phyloP scores from a whole-genome alignment of 208 protist genomes.

The Leishmania lainsoni region DNA sequence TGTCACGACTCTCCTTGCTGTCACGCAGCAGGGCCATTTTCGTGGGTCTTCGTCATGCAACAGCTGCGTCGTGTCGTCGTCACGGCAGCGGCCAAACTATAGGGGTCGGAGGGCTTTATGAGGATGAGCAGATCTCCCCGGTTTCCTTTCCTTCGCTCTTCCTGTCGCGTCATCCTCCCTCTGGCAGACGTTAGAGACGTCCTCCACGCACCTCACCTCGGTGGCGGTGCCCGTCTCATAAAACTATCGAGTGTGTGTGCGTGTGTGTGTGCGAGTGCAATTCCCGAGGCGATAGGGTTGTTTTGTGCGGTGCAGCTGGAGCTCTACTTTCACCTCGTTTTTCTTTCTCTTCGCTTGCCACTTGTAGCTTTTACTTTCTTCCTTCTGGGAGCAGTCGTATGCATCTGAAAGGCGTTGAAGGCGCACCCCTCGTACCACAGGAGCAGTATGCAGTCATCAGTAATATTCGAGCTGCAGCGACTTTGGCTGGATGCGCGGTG shows the following conservation, averaged over 20 bases:
- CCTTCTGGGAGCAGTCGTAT: background rate
- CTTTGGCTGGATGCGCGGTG: conserved; percentile 61
- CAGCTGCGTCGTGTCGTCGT: background rate
- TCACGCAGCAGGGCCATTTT: background rate
- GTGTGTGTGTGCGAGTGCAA: background rate
- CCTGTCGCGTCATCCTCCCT: background rate
- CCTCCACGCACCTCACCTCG: background rate
- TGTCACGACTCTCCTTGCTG: background rate
- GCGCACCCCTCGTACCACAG: background rate
- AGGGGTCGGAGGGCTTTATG: background rate
- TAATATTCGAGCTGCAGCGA: conserved; percentile 31
- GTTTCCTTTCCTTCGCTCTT: background rate
- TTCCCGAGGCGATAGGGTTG: background rate
- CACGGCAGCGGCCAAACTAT: background rate
- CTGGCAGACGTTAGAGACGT: background rate
- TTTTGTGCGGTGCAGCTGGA: background rate
- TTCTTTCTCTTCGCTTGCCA: background rate
- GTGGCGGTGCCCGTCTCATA: background rate
- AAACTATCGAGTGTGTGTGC: background rate
- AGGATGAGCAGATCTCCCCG: background rate
- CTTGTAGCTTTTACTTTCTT: conserved; percentile 1
- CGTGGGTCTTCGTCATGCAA: background rate
- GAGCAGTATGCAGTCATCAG: conserved; percentile 5
- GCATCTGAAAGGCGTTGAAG: background rate
- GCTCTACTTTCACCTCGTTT: background rate